Evolutionary conservation across 2,329 filamentous ascomycete species (phyloP).

Genomic region (Pseudogymnoascus sp.): DNA sequence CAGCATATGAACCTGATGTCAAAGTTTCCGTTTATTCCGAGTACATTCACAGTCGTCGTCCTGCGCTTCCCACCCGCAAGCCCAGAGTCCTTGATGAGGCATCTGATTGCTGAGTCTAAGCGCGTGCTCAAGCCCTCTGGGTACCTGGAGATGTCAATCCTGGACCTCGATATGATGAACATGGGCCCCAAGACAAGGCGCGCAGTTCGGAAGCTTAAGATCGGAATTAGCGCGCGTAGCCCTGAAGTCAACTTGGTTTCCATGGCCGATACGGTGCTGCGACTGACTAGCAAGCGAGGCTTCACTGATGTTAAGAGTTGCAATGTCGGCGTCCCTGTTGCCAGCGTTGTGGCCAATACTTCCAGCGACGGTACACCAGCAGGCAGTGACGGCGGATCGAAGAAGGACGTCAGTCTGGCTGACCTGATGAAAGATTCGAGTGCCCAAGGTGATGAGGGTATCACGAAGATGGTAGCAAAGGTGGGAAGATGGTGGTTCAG

Average conservation of each 20-base stretch:
- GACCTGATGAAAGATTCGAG: constrained; percentile 67
- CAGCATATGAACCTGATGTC: constrained; percentile 49
- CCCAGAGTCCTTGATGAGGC: constrained; percentile 61
- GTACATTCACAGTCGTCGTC: constrained; percentile 69
- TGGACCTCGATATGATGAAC: constrained; percentile 75
- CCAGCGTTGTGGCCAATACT: constrained; percentile 40
- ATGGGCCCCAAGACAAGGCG: constrained; percentile 68
- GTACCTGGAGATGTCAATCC: constrained; percentile 68
- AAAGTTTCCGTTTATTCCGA: constrained; percentile 67
- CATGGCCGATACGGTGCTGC: constrained; percentile 54
- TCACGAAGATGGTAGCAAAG: constrained; percentile 84
- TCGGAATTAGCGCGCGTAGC: constrained; percentile 56
- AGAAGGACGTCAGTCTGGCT: constrained; percentile 47
- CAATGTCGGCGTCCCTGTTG: constrained; percentile 70
- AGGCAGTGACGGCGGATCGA: constrained; percentile 19
- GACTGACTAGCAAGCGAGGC: constrained; percentile 59
- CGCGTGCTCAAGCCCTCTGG: constrained; percentile 72
- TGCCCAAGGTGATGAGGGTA: constrained; percentile 70
- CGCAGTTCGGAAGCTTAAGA: constrained; percentile 63
- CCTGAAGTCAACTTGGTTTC: constrained; percentile 54
- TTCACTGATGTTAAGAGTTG: constrained; percentile 70
- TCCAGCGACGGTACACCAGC: constrained; percentile 19
- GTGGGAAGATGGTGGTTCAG: constrained; percentile 97
- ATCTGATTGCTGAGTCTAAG: constrained; percentile 66
- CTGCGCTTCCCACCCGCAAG: constrained; percentile 69